phyloP scores from a whole-genome alignment of 305 asterid genomes.

The Fraxinus platypoda region DNA sequence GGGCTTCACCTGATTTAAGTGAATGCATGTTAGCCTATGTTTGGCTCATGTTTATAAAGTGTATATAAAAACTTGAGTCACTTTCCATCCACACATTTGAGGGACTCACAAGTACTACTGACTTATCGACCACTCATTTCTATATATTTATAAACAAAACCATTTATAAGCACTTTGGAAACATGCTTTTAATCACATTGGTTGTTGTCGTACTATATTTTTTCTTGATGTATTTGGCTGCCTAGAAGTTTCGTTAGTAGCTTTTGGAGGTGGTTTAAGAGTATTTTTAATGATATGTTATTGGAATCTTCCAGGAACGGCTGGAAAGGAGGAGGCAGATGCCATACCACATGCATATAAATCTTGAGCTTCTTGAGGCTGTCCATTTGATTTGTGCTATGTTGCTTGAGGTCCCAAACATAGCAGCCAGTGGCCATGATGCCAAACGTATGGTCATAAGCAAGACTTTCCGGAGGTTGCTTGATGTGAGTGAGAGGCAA shows the following conservation, averaged over 20 bases:
- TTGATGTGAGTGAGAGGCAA: slow-evolving; percentile 80
- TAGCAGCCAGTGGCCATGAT: slow-evolving; percentile 88
- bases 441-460: slow-evolving; percentile 82
- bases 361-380: slow-evolving; percentile 95
- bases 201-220: not conserved
- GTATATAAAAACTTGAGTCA: too few relatives aligned
- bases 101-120: too few relatives aligned
- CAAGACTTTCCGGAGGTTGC: slow-evolving; percentile 77
- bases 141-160: too few relatives aligned
- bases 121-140: too few relatives aligned
- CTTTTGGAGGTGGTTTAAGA: not conserved
- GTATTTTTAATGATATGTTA: not conserved
- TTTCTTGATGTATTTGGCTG: not conserved
- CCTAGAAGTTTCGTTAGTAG: not conserved
- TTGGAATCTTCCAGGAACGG: slow-evolving; percentile 28
- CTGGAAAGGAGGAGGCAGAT: slow-evolving; percentile 93
- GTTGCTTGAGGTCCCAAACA: slow-evolving; percentile 95
- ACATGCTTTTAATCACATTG: not conserved
- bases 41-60: not conserved
- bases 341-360: slow-evolving; percentile 99
- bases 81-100: too few relatives aligned
- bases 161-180: not conserved
- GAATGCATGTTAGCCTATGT: not conserved
- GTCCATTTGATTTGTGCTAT: slow-evolving; percentile 88
- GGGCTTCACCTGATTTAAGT: not conserved